Evolutionary conservation across 2,329 filamentous ascomycete genomes (phyloP).

Genomic region (Aspergillus pseudonomiae): DNA sequence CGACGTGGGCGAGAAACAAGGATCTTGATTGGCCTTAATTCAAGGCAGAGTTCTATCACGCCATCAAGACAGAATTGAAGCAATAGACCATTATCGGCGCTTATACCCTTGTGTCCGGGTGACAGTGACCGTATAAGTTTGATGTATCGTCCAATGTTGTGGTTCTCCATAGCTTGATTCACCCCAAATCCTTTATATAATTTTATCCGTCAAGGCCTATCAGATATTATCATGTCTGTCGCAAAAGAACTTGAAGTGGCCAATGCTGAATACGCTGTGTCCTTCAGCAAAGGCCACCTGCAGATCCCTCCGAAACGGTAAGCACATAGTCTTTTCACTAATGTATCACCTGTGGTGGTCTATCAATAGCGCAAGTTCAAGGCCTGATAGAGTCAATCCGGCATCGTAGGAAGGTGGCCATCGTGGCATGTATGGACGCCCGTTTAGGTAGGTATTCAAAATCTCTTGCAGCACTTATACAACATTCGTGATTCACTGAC

Average conservation of each 20-base stretch:
- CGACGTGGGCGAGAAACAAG: not conserved
- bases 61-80: not conserved
- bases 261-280: conserved; percentile 60
- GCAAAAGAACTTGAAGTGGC: conserved; percentile 57
- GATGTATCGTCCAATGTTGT: not conserved
- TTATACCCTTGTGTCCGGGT: not conserved
- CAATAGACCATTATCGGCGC: not conserved
- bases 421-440: conserved; percentile 82
- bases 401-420: not conserved
- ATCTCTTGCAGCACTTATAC: not conserved
- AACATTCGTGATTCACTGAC: not conserved
- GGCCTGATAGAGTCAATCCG: not conserved
- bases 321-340: not conserved
- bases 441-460: conserved; percentile 44
- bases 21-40: not conserved
- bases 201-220: not conserved
- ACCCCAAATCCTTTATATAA: not conserved
- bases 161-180: not conserved
- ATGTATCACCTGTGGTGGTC: not conserved
- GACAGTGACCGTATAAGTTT: not conserved
- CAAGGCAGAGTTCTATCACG: not conserved
- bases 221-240: conserved; percentile 25
- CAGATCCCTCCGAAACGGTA: conserved; percentile 68
- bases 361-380: not conserved
- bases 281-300: conserved; percentile 68